A percentile compares a stretch with the other conserved stretches of the same genome.
Evolutionary conservation across 192 early-diverging fungal genomes (phyloP).

Genomic region (Spinellus fusiger): DNA sequence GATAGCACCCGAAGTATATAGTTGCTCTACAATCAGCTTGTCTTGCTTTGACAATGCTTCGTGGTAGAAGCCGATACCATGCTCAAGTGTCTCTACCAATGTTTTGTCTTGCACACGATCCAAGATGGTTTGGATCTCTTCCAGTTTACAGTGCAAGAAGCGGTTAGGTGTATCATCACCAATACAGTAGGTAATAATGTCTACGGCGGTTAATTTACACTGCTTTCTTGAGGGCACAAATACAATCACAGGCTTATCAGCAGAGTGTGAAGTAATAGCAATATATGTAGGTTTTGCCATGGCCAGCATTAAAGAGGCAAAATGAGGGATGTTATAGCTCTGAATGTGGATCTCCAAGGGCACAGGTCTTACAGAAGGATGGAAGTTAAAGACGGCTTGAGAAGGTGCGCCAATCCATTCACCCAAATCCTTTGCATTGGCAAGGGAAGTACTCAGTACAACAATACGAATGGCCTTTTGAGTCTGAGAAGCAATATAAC

Average conservation of each 20-base stretch:
- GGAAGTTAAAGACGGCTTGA: constrained; percentile 88
- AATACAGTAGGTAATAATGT: constrained; percentile 73
- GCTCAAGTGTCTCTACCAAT: constrained; percentile 60
- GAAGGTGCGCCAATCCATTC: constrained; percentile 90
- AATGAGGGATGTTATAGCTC: constrained; percentile 86
- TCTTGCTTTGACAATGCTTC: constrained; percentile 81
- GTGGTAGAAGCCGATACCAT: constrained; percentile 89
- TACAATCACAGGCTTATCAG: constrained; percentile 71
- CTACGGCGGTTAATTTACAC: constrained; percentile 79
- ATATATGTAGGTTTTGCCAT: constrained; percentile 84
- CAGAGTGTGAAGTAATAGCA: constrained; percentile 60
- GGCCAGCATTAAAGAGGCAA: constrained; percentile 92
- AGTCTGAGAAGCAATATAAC: constrained; percentile 79
- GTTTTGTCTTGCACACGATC: constrained; percentile 67
- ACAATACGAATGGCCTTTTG: constrained; percentile 87
- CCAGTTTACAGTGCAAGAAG: constrained; percentile 66
- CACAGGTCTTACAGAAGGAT: constrained; percentile 86
- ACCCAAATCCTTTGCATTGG: constrained; percentile 97
- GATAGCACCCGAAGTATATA: constrained; percentile 74
- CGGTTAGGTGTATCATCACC: constrained; percentile 70
- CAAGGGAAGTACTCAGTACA: constrained; percentile 80
- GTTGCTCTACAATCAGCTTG: constrained; percentile 58
- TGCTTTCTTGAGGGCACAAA: constrained; percentile 92
- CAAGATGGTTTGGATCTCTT: constrained; percentile 56
- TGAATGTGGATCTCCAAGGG: constrained; percentile 96